Evolutionary conservation across 2,329 filamentous ascomycete species (phyloP).

Genomic region (Reticulascus tulasneorum): DNA sequence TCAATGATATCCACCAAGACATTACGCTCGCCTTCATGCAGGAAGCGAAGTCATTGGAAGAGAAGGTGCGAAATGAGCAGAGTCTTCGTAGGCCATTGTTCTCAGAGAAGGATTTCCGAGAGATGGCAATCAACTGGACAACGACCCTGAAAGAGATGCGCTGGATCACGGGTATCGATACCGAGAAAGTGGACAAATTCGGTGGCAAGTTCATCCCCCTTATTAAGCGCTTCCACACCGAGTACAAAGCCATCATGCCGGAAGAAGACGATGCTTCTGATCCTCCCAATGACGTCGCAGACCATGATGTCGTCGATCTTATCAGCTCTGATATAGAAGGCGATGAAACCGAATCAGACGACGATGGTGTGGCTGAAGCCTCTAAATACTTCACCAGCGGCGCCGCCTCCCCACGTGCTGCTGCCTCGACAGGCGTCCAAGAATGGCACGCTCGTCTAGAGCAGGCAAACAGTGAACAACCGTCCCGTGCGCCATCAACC

Average conservation of each 20-base stretch:
- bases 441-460: slow-evolving; percentile 22
- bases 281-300: slow-evolving; percentile 10
- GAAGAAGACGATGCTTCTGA: slow-evolving; percentile 11
- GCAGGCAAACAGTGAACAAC: slow-evolving; percentile 22
- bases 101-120: slow-evolving; percentile 63
- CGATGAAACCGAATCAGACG: slow-evolving; percentile 30
- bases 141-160: slow-evolving; percentile 57
- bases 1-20: slow-evolving; percentile 58
- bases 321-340: slow-evolving; percentile 41
- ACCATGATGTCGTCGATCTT: slow-evolving; percentile 50
- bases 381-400: slow-evolving; percentile 44
- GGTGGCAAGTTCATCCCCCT: slow-evolving; percentile 59
- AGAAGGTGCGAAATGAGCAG: slow-evolving; percentile 57
- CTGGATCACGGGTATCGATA: slow-evolving; percentile 58
- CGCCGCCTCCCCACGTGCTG: slow-evolving; percentile 9
- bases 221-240: slow-evolving; percentile 42
- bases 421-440: slow-evolving; percentile 19
- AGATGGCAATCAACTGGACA: slow-evolving; percentile 71
- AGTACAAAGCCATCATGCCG: slow-evolving; percentile 50
- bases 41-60: slow-evolving; percentile 57
- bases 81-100: slow-evolving; percentile 59
- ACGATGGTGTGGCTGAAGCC: slow-evolving; percentile 33
- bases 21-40: slow-evolving; percentile 63
- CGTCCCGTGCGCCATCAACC: slow-evolving; percentile 9
- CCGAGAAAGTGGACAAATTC: slow-evolving; percentile 57